Evolutionary conservation across 345 rosid genomes (phyloP), one percentile per base, ranked within the genome.

Genomic region (Rhizophora mangle): DNA sequence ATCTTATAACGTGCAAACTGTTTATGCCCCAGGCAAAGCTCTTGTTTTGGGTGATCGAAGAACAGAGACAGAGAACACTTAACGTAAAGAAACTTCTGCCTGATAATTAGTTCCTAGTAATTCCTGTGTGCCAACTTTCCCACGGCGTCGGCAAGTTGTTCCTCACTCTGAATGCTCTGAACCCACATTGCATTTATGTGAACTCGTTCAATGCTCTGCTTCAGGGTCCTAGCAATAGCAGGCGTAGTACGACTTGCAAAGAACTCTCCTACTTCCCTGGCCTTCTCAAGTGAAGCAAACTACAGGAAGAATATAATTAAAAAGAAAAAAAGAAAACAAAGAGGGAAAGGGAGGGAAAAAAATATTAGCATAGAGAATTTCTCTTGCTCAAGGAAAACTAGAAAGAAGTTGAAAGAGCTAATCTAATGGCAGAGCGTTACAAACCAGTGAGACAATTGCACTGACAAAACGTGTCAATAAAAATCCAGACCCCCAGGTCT

Each of bases 261-360:
- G 88, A 81, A 92, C 79, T 95, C 94, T 78, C 87, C 96, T 39
- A 86, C 82, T 82, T 95, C 97, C 76, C 76, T 76, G 8, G 84
- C 91, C 79, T 82, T 90, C 81, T 95, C 96, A 71, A 79, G 62
- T 30, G 99, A 95, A 58, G 93, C 90, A 81, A 95, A 90, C 99
- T 95, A 88, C 24, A 62, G 26, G n/a, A 32, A 29, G 1, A 62
- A 26, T 36, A 24, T 24, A 24, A 24, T 24, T 24, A 24, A 24
- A 24, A 19, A 9, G 70, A 63, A 39, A 64, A 55, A 49, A 36
- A 30, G 1, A 51, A 8, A 18, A 52, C 31, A 43, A 6, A 69
- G 6, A 22, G 56, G 29, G 31, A 58, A 66, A 67, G 7, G 32
- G 27, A 37, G 29, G 52, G 74, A 34, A 36, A 39, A 59, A 53